Evolutionary conservation across 768 basidiomycete genomes (phyloP), one percentile per base, ranked within the genome.

Genomic region (Leucocoprinus leucothites): DNA sequence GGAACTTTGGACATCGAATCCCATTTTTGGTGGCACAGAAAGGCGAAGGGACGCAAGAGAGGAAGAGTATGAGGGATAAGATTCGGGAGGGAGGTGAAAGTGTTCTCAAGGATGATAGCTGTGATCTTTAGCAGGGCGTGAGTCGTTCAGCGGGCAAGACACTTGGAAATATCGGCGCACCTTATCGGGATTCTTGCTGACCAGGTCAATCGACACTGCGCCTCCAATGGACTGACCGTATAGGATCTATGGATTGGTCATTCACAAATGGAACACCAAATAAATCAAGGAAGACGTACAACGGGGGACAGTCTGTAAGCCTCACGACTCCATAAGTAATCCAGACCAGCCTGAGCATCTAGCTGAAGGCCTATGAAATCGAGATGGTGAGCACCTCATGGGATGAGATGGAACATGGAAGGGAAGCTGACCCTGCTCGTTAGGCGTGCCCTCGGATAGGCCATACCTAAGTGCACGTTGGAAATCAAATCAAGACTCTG

Each of bases 221-320:
- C 96, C 96, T 14, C 96, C 96, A 38, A 97, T 92, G 9, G 85
- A 89, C 65, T 91, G 89, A 1, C 92, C 90, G 60, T 90, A 94
- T 0, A 93, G 66, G 51, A 92, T 76, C 87, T 88, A 6, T 5
- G 47, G 3, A 31, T 45, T 22, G 25, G 34, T 46, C 7, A 36
- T 36, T 38, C 25, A 44, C 31, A 35, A 22, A 47, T 21, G 13
- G 25, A 35, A 34, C 51, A 28, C 34, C 19, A 43, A 21, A 34
- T 11, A 41, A 7, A 8, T 34, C 31, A 13, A 6, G 3, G 7
- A 14, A 19, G 45, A 69, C 82, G 58, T 62, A 94, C 87, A 57
- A 95, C 78, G 11, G 81, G 76, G 2, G 91, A 89, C 48, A 79
- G 71, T 25, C 81, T 79, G 13, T 97, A 76, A 3, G 72, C 62